Percentiles rank a stretch among this genome's conserved stretches.
Conservation (phyloP, 345 rosid species). For the Arabis alpina region DNA sequence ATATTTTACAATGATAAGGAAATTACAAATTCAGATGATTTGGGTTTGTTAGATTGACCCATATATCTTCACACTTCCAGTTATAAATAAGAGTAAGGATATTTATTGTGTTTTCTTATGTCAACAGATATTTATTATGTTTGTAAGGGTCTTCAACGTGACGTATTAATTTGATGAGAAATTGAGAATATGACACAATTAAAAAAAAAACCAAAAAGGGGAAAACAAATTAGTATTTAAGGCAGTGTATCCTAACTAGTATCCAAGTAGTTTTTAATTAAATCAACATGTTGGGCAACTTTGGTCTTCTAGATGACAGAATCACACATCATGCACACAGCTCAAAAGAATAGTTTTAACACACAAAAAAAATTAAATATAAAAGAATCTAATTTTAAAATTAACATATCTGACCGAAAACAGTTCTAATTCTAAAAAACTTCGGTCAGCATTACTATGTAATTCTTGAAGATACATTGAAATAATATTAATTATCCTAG, state of each 20-base stretch:
- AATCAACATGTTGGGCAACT: slow-evolving; percentile 39
- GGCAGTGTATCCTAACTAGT: slow-evolving; percentile 32
- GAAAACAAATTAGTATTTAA: slow-evolving; percentile 25
- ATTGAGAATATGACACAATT: slow-evolving; percentile 35
- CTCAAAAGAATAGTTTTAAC: slow-evolving; percentile 12
- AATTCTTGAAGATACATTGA: neutral
- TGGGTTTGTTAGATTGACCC: neutral
- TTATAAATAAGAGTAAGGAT: neutral
- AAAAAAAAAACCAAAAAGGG: neutral
- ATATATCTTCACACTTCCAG: neutral
- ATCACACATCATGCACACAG: slow-evolving; percentile 7
- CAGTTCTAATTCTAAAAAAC: neutral
- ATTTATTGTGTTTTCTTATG: slow-evolving; percentile 29
- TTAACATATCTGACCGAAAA: neutral
- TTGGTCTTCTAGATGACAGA: slow-evolving; percentile 39
- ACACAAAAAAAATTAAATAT: neutral
- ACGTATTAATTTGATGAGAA: slow-evolving; percentile 34
- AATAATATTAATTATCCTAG: neutral
- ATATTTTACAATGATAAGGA: neutral
- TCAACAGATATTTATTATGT: slow-evolving; percentile 32
- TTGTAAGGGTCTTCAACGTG: slow-evolving; percentile 22
- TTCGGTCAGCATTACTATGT: neutral
- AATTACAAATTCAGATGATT: slow-evolving; percentile 6
- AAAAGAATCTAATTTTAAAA: neutral
- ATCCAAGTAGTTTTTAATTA: slow-evolving; percentile 17